These are phyloP conservation scores for Dothistroma septosporum DNA, from an alignment of 2,329 filamentous ascomycete genomes.

Conservation along the genomic window DNA sequence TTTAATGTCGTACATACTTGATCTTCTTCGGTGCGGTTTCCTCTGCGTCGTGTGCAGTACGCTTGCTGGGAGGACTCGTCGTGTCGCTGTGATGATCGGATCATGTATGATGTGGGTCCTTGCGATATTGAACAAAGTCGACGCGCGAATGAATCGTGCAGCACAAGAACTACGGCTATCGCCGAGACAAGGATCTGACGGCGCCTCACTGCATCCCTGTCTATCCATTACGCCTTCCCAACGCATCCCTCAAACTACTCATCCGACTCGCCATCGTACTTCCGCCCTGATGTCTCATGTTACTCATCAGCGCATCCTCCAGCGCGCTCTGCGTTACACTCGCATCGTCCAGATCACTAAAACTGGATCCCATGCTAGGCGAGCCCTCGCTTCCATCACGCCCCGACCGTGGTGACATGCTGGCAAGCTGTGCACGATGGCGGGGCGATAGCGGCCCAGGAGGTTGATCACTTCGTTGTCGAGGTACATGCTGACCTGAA, in stretches of 20 bases:
- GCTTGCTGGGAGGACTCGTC: too few relatives aligned
- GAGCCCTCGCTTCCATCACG: slow-evolving; percentile 67
- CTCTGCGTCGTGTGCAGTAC: too few relatives aligned
- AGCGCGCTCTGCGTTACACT: slow-evolving; percentile 76
- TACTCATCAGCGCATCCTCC: slow-evolving; percentile 71
- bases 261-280: slow-evolving; percentile 47
- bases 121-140: too few relatives aligned
- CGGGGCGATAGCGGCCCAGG: slow-evolving; percentile 46
- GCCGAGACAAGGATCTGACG: background rate
- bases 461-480: slow-evolving; percentile 2
- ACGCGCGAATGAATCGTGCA: too few relatives aligned
- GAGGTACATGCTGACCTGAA: slow-evolving; percentile 4
- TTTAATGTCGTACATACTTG: too few relatives aligned
- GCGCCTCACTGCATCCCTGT: background rate
- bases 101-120: too few relatives aligned
- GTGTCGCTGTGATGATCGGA: background rate
- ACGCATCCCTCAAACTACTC: slow-evolving; percentile 47
- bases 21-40: too few relatives aligned
- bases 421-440: slow-evolving; percentile 56
- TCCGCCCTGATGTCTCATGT: slow-evolving; percentile 54
- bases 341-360: slow-evolving; percentile 79
- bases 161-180: background rate
- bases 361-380: slow-evolving; percentile 79
- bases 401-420: slow-evolving; percentile 51
- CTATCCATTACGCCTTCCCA: slow-evolving; percentile 12